A percentile compares a stretch with the other conserved stretches of the same genome.
Conservation (phyloP, 306 rosid genomes). For the Gynostemma pentaphyllum region DNA sequence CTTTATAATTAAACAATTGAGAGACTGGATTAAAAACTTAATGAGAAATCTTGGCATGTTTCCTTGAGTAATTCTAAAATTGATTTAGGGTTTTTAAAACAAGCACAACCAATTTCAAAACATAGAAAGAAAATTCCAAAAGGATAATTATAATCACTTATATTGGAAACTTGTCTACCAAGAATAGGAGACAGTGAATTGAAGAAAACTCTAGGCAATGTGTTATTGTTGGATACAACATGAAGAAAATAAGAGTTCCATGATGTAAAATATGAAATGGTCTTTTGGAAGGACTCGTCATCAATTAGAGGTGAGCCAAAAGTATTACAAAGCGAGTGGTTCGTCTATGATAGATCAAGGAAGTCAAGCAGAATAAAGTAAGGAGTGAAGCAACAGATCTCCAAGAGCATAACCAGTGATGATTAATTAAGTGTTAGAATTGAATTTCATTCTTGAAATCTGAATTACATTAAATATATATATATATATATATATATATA, state of each 20-base stretch:
- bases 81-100: constrained; percentile 32
- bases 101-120: constrained; percentile 29
- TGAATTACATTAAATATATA: constrained; percentile 5
- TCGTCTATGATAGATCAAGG: constrained; percentile 11
- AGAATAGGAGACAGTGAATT: too few species aligned
- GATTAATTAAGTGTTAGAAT: constrained; percentile 17
- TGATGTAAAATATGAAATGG: constrained; percentile 22
- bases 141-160: constrained; percentile 18
- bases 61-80: constrained; percentile 16
- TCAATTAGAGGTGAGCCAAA: constrained; percentile 59
- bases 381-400: constrained; percentile 56
- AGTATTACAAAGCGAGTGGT: constrained; percentile 54
- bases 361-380: constrained; percentile 33
- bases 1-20: too few species aligned
- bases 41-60: neutral
- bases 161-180: too few species aligned
- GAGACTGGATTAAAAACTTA: neutral
- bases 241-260: constrained; percentile 64
- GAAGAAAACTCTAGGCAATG: constrained; percentile 21
- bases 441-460: too few species aligned
- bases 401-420: constrained; percentile 46
- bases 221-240: constrained; percentile 29
- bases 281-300: constrained; percentile 21
- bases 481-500: too few species aligned
- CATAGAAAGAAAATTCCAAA: constrained; percentile 53